Percentiles rank a stretch among this genome's conserved stretches.
Evolutionary conservation across 2,329 filamentous ascomycete genomes (phyloP).

Genomic region (Trichoderma breve): DNA sequence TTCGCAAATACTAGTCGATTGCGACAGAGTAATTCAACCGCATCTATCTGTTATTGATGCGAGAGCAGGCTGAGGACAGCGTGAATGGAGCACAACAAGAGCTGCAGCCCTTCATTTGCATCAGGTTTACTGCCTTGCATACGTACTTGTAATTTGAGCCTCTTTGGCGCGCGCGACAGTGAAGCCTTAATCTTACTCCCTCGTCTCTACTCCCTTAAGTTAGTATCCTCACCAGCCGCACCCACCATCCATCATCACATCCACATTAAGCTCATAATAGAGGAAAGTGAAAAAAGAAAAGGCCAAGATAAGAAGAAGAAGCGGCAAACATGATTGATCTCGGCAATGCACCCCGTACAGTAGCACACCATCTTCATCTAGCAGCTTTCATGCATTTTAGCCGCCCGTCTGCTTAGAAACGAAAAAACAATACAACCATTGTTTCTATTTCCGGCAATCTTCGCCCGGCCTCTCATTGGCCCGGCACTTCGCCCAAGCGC

Average conservation of each 20-base stretch:
- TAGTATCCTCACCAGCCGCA: background rate
- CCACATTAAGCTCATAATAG: background rate
- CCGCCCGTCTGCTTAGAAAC: background rate
- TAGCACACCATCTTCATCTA: background rate
- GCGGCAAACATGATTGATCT: background rate
- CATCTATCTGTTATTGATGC: background rate
- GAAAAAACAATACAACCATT: background rate
- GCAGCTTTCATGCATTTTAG: background rate
- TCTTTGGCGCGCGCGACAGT: conserved; percentile 3
- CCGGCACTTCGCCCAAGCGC: conserved; percentile 11
- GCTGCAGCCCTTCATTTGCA: background rate
- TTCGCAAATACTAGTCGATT: background rate
- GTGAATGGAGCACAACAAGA: background rate
- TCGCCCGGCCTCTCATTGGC: conserved; percentile 5
- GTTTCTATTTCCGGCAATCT: conserved; percentile 11
- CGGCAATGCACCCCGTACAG: background rate
- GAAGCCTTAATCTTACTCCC: background rate
- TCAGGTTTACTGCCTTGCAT: background rate
- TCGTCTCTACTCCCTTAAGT: background rate
- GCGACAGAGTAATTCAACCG: background rate
- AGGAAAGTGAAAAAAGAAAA: background rate
- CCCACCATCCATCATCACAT: background rate
- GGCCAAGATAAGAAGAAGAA: background rate
- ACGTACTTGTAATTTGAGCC: background rate
- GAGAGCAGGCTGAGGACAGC: background rate